Base-by-base conservation (phyloP, 1,284 basidiomycete genomes). In the Ustilago vetiveriae region DNA sequence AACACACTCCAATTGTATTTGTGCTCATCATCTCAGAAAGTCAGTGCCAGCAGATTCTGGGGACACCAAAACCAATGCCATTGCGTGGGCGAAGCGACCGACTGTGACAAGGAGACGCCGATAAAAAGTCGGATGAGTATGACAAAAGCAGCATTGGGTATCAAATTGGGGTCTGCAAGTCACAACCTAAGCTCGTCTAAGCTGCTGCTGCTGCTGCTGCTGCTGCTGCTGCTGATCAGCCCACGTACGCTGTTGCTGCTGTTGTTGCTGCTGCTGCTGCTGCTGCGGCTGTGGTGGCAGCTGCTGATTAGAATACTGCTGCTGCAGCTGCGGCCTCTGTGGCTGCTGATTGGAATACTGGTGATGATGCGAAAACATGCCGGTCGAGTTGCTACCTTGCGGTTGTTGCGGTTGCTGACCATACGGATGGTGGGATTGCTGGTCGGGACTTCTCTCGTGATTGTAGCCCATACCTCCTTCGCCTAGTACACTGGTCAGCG, bases 391-490 rank as follows among this genome's bases (percentile, higher is more conserved):
- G 23, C 38, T 23, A 8, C 37, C 45, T 13, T 45, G 42, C 43
- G 42, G 52, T 14, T 49, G 30, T 16, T 43, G 51, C 45, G 42
- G 55, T 23, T 44, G n/a, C n/a, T n/a, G 43, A 16, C 22, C 24
- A 16, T 26, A 60, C 41, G 19, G 29, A 37, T 50, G 37, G 24
- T 60, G 58, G 11, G 32, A 36, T 42, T 56, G 49, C 50, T 57
- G 54, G 35, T 68, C 65, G 1, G 65, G 65, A 44, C 58, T 62
- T 23, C 54, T 51, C 33, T 68, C 65, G 33, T 59, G 51, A 7
- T 22, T 35, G 21, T 56, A 63, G n/a, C 47, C 17, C 46, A 49
- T 38, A 3, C 53, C 50, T 10, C 39, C 54, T 17, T 45, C 59
- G 19, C 59, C 55, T 23, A 63, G 17, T n/a, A 59, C 59, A 7